Evolutionary conservation across 2,329 filamentous ascomycete genomes (phyloP), one percentile per base, ranked within the genome.

Genomic region (Acrodontium crateriforme): DNA sequence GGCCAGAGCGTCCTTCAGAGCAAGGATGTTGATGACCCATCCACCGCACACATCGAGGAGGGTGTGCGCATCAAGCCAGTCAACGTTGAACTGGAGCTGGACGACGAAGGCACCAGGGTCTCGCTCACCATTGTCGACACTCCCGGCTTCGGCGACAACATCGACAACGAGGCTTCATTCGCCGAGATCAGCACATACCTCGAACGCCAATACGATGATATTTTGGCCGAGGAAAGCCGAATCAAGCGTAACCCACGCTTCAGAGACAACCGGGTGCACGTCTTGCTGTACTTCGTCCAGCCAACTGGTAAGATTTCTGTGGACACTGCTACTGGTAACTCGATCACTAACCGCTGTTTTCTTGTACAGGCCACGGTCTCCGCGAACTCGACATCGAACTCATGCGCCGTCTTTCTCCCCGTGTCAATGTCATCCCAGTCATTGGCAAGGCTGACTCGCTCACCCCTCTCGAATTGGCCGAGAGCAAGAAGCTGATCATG

Each of bases 231-330:
- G 66, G 89, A 98, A 67, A 95, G 89, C 50, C 83, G 89, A 68
- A 98, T 98, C 71, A 98, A 98, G 81, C 89, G 89, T 84, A 98
- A 98, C 68, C 89, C 89, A 47, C 78, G 89, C 53, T 98, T 98
- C 78, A 78, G 89, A 54, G 89, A 98, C 65, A 95, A 98, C 67
- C 82, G 89, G 65, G 83, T 98, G 26, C 89, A 98, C 55, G 89
- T 85, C 45, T 75, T 98, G 57, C 77, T 98, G 50, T 98, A 98
- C 71, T 98, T 98, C 60, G 95, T 98, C 68, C 92, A 89, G 42
- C 89, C 89, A 25, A 98, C 89, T 37, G 89, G 89, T 50, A 30
- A 29, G 45, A 29, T 28, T 18, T 16, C 14, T 24, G 13, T 15
- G 17, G 17, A 12, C 25, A 16, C 15, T 13, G 4, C 20, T 10